phyloP scores from a whole-genome alignment of 306 rosid genomes.

The Betula pendula region DNA sequence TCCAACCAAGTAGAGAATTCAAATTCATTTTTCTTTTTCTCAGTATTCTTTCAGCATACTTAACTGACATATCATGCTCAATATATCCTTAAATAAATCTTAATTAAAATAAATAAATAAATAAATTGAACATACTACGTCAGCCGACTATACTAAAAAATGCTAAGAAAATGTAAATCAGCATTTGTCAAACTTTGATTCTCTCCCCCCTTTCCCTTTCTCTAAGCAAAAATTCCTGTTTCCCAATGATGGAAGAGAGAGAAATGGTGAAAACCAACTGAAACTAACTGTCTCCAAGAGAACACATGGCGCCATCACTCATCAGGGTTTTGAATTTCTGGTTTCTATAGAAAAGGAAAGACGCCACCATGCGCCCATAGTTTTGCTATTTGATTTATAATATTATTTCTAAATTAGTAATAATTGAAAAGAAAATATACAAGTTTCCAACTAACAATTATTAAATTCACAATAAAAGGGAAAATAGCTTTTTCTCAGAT shows the following conservation, averaged over 20 bases:
- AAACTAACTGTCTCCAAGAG: neutral
- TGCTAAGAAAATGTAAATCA: too few species aligned
- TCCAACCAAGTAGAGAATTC: too few species aligned
- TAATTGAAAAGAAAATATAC: neutral
- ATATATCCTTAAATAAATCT: too few species aligned
- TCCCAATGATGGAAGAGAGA: constrained; percentile 5
- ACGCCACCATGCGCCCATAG: constrained; percentile 41
- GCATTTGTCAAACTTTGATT: too few species aligned
- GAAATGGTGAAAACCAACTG: neutral
- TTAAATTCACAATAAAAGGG: neutral
- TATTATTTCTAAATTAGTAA: constrained; percentile 17
- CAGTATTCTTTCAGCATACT: too few species aligned
- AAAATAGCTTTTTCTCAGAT: constrained; percentile 1
- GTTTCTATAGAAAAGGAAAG: neutral
- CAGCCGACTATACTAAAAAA: too few species aligned
- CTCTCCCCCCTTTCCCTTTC: constrained; percentile 7
- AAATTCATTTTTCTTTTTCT: too few species aligned
- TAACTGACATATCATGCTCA: too few species aligned
- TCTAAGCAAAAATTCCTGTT: neutral
- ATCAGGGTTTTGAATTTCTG: neutral
- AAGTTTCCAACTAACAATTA: neutral
- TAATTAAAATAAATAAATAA: too few species aligned
- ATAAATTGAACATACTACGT: too few species aligned
- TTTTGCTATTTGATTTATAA: constrained; percentile 25
- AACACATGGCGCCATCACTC: neutral